Evolutionary conservation across 257 asterid genomes (phyloP).

Genomic region (Nicotiana otophora): DNA sequence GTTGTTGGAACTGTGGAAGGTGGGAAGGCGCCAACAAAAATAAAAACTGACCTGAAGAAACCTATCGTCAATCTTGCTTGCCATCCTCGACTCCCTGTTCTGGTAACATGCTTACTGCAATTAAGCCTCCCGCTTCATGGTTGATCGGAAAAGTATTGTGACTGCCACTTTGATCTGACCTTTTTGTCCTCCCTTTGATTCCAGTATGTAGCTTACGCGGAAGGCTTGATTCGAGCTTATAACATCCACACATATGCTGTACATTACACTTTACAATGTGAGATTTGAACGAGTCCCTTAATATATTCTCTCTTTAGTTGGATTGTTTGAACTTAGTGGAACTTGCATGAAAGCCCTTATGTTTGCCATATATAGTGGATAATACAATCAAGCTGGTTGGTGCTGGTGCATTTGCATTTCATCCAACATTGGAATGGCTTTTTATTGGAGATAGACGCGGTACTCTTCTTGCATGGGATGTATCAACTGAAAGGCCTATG

Average conservation of each 20-base stretch:
- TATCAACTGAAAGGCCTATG: constrained; percentile 95
- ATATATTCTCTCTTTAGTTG: not conserved
- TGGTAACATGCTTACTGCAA: constrained; percentile 44
- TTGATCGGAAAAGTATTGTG: constrained; percentile 2
- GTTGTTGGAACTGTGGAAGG: constrained; percentile 99
- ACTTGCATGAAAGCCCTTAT: not conserved
- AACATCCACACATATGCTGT: constrained; percentile 92
- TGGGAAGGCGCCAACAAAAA: constrained; percentile 96
- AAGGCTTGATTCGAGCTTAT: constrained; percentile 94
- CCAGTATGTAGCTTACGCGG: constrained; percentile 98
- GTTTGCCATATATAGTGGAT: constrained; percentile 59
- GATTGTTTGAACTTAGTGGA: not conserved
- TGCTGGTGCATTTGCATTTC: constrained; percentile 98
- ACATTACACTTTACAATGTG: constrained; percentile 89
- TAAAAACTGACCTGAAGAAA: constrained; percentile 98
- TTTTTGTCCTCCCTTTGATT: constrained; percentile 20
- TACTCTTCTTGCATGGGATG: constrained; percentile 99
- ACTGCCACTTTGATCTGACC: constrained; percentile 23
- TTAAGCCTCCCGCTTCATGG: not conserved
- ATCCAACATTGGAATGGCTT: constrained; percentile 95
- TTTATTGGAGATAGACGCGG: constrained; percentile 99
- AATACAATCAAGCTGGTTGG: constrained; percentile 93
- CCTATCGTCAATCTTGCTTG: constrained; percentile 97
- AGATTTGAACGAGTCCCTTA: constrained; percentile 27
- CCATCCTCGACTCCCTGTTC: constrained; percentile 97